Evolutionary conservation across 257 asterid species (phyloP), one percentile per base, ranked within the genome.

Genomic region (Eucommia ulmoides): DNA sequence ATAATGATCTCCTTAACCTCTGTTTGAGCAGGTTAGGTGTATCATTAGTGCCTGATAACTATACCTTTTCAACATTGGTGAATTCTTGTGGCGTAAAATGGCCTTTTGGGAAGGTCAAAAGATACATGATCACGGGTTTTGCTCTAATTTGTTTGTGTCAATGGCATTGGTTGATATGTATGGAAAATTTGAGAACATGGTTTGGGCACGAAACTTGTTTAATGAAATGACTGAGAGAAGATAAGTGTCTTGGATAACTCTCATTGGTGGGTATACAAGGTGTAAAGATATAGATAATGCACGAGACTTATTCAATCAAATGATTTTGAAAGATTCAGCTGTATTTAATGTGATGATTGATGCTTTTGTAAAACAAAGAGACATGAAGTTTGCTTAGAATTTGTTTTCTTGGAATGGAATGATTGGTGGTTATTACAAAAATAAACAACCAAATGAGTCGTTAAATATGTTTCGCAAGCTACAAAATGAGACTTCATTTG

Each of bases 101-200:
- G 60, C 58, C 17, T 50, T 44, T 41, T 59, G 65, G 84, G 98
- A 65, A 51, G 96, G 93, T 17, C 52, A 65, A 72, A 82, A 51
- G 41, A 67, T 89, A 45, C 98, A 85, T 35, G 76, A 73, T 22
- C 87, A 77, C 33, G 96, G 98, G 58, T 73, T 74, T 45, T 51
- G 18, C 50, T 74, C 79, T 18, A 83, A 80, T 59, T 56, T 85
- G 71, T 85, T 72, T 25, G 96, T 76, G 49, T 77, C 74, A 19
- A 89, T 94, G 21, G 70, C 93, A 1, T 58, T 89, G 74, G 96
- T 85, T 18, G 92, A 85, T 61, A 89, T 89, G 96, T 89, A 89
- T 50, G 94, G 81, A 56, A 89, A 89, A 66, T 60, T 82, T 46
- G 88, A 94, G 50, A 25, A 60, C 11, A 73, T 85, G 81, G 67